phyloP scores from a whole-genome alignment of 352 stramenopile genomes.

The Pythium diclinum region DNA sequence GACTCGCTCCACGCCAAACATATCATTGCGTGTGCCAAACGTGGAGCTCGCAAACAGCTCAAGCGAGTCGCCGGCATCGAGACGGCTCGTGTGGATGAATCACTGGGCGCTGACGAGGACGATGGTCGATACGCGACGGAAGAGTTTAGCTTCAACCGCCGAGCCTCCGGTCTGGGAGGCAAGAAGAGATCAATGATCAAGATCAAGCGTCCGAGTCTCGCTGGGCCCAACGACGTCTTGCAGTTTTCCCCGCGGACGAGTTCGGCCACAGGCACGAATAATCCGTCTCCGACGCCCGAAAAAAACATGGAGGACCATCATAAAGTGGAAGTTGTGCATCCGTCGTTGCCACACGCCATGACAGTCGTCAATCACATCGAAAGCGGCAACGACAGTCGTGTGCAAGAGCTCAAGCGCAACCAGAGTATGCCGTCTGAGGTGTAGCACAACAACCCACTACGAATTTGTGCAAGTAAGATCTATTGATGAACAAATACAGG shows the following conservation, averaged over 20 bases:
- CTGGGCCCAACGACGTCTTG: background rate
- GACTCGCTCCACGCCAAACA: slow-evolving; percentile 53
- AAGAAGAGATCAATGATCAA: background rate
- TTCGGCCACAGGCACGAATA: background rate
- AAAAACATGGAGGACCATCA: background rate
- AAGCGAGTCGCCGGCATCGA: slow-evolving; percentile 22
- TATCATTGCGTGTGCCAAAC: slow-evolving; percentile 35
- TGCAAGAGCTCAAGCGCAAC: background rate
- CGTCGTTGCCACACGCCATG: background rate
- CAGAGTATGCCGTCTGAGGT: background rate
- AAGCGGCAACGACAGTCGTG: background rate
- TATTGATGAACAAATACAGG: slow-evolving; percentile 1
- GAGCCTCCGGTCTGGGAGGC: background rate
- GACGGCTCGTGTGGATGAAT: slow-evolving; percentile 9
- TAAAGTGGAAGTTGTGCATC: background rate
- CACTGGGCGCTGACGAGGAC: background rate
- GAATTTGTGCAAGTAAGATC: background rate
- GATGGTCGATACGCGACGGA: background rate
- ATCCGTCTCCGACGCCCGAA: background rate
- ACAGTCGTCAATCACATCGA: background rate
- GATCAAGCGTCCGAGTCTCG: background rate
- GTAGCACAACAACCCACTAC: background rate
- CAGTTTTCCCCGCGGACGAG: slow-evolving; percentile 3
- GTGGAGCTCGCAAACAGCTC: slow-evolving; percentile 37
- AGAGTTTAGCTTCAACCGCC: slow-evolving; percentile 3